Evolutionary conservation across 352 stramenopile species (phyloP), one percentile per base, ranked within the genome.

Genomic region (Peronospora destructor): DNA sequence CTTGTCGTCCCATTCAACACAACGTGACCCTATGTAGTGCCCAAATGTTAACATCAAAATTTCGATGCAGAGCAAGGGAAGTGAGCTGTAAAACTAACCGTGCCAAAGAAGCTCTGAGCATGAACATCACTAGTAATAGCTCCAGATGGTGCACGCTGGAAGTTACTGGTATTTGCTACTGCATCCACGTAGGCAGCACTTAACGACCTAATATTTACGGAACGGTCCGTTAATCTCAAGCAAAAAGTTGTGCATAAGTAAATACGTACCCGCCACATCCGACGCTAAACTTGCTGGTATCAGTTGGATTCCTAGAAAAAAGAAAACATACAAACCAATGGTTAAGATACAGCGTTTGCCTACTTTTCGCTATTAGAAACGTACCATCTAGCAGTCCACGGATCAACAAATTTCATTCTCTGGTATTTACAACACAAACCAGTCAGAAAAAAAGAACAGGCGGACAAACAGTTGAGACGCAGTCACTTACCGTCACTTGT

Each of bases 1-100:
- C 52, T 70, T 14, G 69, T 71, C 10, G 69, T 74, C 17, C 72
- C 72, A 49, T 84, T 84, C 14, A 78, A 2, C 28, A 84, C 49
- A n/a, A 69, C 56, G 12, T 68, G 50, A 6, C 65, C 63, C 67
- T 77, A 32, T 12, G 9, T 23, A 42, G 29, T 56, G 36, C 5
- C 28, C 32, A 30, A 32, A 33, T 45, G 35, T 19, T n/a, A 6
- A n/a, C 8, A 33, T 19, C 2, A n/a, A 17, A 0, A 30, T 32
- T 4, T 45, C 3, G 23, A 11, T 29, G 12, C 23, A 19, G 23
- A 13, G 35, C 34, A 25, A 39, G 4, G 4, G 4, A 26, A 26
- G 4, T 8, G n/a, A 30, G 6, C 23, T 36, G 29, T 6, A 49
- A 39, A 26, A 59, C 64, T 12, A 45, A 70, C 61, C 58, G 58